phyloP scores from a whole-genome alignment of 306 rosid species.

The Cercis canadensis region DNA sequence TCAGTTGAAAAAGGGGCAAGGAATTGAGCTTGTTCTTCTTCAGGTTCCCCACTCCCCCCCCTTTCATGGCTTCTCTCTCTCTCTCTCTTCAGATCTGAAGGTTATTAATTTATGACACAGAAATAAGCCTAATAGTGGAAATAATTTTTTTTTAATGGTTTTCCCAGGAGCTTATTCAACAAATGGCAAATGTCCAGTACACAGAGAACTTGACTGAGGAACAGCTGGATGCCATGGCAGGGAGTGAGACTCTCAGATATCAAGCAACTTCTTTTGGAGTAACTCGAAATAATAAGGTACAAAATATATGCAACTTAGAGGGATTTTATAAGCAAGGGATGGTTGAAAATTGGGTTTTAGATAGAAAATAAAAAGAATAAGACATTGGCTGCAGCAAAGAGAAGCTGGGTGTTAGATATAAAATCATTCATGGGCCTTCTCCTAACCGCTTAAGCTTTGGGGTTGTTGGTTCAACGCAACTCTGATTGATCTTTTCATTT shows the following conservation, averaged over 20 bases:
- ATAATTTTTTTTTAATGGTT: constrained; percentile 34
- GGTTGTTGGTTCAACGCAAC: no score
- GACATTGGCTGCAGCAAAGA: no score
- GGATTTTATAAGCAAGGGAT: constrained; percentile 17
- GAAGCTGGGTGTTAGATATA: no score
- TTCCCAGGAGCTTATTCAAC: constrained; percentile 93
- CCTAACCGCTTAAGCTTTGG: no score
- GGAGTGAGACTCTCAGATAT: constrained; percentile 94
- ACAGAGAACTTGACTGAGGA: constrained; percentile 96
- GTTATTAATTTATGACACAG: constrained; percentile 13
- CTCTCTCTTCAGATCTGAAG: constrained; percentile 5
- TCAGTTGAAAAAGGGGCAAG: constrained; percentile 92
- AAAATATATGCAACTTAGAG: background rate
- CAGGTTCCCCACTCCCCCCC: constrained; percentile 63
- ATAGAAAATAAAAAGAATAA: background rate
- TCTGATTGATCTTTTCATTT: no score
- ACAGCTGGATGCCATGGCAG: constrained; percentile 98
- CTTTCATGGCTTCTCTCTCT: background rate
- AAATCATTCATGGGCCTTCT: no score
- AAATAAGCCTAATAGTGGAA: constrained; percentile 21
- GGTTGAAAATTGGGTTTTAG: constrained; percentile 6
- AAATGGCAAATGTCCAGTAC: constrained; percentile 99
- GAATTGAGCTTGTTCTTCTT: constrained; percentile 92
- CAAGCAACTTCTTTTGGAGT: constrained; percentile 96
- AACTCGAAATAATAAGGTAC: constrained; percentile 93